These are phyloP conservation scores for Phialophora tarda DNA, from an alignment of 2,329 filamentous ascomycete species.

Conservation along the genomic window DNA sequence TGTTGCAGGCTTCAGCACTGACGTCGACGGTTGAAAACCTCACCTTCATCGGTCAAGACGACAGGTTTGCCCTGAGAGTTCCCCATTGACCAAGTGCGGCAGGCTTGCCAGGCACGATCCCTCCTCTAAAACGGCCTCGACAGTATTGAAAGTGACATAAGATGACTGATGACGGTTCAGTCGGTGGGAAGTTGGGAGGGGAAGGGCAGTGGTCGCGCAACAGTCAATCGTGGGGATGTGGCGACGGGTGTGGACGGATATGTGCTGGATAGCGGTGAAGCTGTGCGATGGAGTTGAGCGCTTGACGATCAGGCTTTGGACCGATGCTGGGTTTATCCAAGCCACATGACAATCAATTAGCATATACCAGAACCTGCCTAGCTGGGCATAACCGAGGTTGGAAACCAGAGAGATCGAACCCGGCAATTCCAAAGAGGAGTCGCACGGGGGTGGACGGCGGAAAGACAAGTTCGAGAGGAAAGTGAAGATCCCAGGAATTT, in stretches of 20 bases:
- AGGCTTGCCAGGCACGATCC: slow-evolving; percentile 12
- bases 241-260: slow-evolving; percentile 14
- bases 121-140: slow-evolving; percentile 13
- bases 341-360: slow-evolving; percentile 18
- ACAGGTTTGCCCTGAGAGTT: slow-evolving; percentile 94
- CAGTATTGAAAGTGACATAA: slow-evolving; percentile 15
- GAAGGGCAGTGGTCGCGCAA: not conserved
- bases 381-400: slow-evolving; percentile 15
- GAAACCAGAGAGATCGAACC: not conserved
- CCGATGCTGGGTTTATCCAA: slow-evolving; percentile 22
- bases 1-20: not conserved
- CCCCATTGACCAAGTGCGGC: slow-evolving; percentile 67
- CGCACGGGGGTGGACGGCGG: not conserved
- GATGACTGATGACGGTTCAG: not conserved
- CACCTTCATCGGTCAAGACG: slow-evolving; percentile 91
- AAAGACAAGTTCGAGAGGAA: not conserved
- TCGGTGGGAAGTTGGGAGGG: not conserved
- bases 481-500: not conserved
- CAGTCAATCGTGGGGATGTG: slow-evolving; percentile 1
- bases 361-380: slow-evolving; percentile 15
- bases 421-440: slow-evolving; percentile 7
- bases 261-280: slow-evolving; percentile 22
- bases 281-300: slow-evolving; percentile 22
- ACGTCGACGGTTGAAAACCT: not conserved
- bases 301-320: slow-evolving; percentile 21